Evolutionary conservation across 768 basidiomycete genomes (phyloP), one percentile per base, ranked within the genome.

Genomic region (Leccinum uliginosum): DNA sequence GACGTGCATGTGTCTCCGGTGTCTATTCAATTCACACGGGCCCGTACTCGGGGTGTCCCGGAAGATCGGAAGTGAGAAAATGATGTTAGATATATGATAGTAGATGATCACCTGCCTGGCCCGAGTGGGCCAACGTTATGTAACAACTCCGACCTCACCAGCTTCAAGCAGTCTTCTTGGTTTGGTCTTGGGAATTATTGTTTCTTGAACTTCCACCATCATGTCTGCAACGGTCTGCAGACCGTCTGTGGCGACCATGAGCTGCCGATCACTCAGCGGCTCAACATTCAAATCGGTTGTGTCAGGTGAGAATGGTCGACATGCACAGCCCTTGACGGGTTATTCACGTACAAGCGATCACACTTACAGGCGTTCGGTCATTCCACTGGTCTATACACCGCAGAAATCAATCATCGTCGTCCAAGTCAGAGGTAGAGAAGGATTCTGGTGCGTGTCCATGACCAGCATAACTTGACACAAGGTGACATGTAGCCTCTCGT

Each of bases 221-320:
- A 72, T 71, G 66, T 56, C 68, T 56, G 62, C 72, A 59, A 61
- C 65, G 68, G 70, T 67, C 62, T 64, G 65, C 44, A 63, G 65
- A 68, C 57, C 70, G 68, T 60, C 67, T 50, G 57, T 54, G 59
- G 51, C 58, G 53, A 64, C 62, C 17, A 59, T 60, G 57, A 61
- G 55, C 50, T 70, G 62, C 45, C 62, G 63, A 62, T 60, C 64
- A 45, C 43, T 64, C 51, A 51, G 57, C 46, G 43, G 65, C 46
- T 45, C 53, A 50, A 49, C 57, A 12, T 57, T 56, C 56, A 68
- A 59, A 59, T 56, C 65, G 47, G 59, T 65, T 51, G 26, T 58
- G 57, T 61, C 65, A 67, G 65, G 70, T 72, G 3, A 51, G 64
- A 43, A 29, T 21, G 19, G 21, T 54, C 23, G 45, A 34, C 43